Percentiles rank a stretch among this genome's conserved stretches.
These are phyloP conservation scores for Metschnikowia noctiluminum DNA, from an alignment of 805 yeast species.

Conservation along the genomic window DNA sequence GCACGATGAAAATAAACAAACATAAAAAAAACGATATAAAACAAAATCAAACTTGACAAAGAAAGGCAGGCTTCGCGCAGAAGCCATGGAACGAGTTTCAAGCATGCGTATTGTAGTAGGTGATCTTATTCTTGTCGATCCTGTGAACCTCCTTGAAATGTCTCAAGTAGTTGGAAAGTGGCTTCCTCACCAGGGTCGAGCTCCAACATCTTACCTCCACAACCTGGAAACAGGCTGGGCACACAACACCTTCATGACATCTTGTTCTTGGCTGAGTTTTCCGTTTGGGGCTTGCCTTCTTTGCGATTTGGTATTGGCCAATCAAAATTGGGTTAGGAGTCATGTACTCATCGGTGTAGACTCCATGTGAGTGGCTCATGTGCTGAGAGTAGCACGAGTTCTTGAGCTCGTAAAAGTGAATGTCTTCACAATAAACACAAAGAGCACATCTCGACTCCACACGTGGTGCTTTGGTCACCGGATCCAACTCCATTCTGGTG, in stretches of 20 bases:
- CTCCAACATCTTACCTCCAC: slow-evolving; percentile 21
- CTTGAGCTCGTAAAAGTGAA: slow-evolving; percentile 28
- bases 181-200: slow-evolving; percentile 15
- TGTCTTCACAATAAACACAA: slow-evolving; percentile 33
- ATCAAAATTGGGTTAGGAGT: slow-evolving; percentile 28
- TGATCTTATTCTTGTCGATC: not conserved
- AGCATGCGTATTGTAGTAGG: no score
- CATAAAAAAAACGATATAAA: no score
- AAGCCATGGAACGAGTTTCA: no score
- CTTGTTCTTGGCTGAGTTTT: slow-evolving; percentile 23
- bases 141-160: slow-evolving; percentile 17
- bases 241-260: slow-evolving; percentile 24
- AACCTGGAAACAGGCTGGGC: slow-evolving; percentile 27
- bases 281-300: slow-evolving; percentile 17
- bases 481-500: slow-evolving; percentile 14
- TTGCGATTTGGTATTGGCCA: slow-evolving; percentile 20
- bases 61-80: no score
- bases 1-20: no score
- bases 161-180: slow-evolving; percentile 17
- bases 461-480: slow-evolving; percentile 1
- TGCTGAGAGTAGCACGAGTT: slow-evolving; percentile 35
- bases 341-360: slow-evolving; percentile 26
- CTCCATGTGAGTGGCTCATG: slow-evolving; percentile 32
- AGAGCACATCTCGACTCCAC: slow-evolving; percentile 28
- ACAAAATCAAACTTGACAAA: no score